These are phyloP conservation scores for Pseudopyricularia javanii DNA, from an alignment of 2,329 filamentous ascomycete species.

Conservation along the genomic window DNA sequence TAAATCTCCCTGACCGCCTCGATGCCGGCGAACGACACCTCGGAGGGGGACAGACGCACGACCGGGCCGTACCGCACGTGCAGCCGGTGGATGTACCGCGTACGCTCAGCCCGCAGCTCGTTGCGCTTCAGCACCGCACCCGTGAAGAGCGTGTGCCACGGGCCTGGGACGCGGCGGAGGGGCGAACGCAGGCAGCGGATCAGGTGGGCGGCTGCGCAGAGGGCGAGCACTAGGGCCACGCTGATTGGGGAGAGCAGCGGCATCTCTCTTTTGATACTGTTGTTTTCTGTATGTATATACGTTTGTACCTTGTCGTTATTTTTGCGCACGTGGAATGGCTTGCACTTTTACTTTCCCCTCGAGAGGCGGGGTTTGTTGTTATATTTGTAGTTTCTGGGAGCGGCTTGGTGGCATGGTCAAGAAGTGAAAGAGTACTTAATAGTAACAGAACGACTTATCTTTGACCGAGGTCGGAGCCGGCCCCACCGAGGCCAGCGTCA, in stretches of 20 bases:
- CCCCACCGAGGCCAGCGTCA: neutral
- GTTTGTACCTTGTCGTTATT: neutral
- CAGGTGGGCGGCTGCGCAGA: conserved; percentile 5
- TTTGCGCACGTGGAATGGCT: neutral
- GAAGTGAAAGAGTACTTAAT: too few relatives aligned
- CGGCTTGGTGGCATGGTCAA: too few relatives aligned
- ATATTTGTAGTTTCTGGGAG: too few relatives aligned
- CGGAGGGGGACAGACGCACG: conserved; percentile 43
- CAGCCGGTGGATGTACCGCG: conserved; percentile 40
- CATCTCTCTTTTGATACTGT: conserved; percentile 1
- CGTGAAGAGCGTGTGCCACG: conserved; percentile 32
- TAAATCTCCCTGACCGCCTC: conserved; percentile 52
- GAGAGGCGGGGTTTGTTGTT: too few relatives aligned
- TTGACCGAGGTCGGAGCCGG: neutral
- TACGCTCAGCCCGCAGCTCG: conserved; percentile 40
- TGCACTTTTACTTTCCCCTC: too few relatives aligned
- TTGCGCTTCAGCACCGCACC: conserved; percentile 40
- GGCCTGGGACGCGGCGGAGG: conserved; percentile 33
- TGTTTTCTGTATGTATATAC: too few relatives aligned
- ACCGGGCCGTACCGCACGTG: conserved; percentile 43
- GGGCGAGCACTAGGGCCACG: conserved; percentile 4
- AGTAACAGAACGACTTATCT: too few relatives aligned
- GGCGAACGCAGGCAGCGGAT: conserved; percentile 17
- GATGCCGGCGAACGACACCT: conserved; percentile 45
- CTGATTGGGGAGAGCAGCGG: conserved; percentile 8